These are phyloP conservation scores for Pseudocercospora musae DNA, from an alignment of 2,329 filamentous ascomycete genomes.

Conservation along the genomic window DNA sequence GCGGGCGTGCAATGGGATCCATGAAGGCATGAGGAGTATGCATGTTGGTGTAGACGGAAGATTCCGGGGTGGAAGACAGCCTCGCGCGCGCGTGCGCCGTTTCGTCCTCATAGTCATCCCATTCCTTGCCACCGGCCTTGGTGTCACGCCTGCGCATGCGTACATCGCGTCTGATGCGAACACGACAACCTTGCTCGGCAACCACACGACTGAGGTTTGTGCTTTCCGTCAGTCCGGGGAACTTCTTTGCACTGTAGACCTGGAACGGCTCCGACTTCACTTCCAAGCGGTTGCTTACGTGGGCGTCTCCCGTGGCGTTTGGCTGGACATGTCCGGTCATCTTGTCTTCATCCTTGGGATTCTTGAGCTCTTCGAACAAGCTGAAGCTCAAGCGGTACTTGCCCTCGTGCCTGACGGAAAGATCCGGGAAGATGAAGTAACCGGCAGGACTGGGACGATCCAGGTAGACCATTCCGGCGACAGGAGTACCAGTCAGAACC, in stretches of 20 bases:
- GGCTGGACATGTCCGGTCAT: constrained; percentile 36
- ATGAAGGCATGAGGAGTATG: constrained; percentile 31
- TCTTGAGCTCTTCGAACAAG: constrained; percentile 90
- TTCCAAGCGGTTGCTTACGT: constrained; percentile 81
- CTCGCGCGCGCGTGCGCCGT: constrained; percentile 47
- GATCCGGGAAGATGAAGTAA: constrained; percentile 96
- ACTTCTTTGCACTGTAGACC: constrained; percentile 97
- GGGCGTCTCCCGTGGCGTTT: constrained; percentile 49
- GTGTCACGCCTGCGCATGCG: constrained; percentile 81
- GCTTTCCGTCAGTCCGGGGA: constrained; percentile 87
- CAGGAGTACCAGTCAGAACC: constrained; percentile 88
- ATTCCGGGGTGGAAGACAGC: constrained; percentile 39
- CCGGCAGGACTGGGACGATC: constrained; percentile 76
- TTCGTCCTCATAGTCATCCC: constrained; percentile 64
- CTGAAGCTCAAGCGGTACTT: constrained; percentile 89
- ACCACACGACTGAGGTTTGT: constrained; percentile 85
- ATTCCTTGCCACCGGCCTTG: constrained; percentile 62
- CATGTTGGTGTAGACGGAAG: constrained; percentile 18
- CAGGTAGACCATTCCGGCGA: constrained; percentile 92
- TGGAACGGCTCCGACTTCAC: constrained; percentile 83
- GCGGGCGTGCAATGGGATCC: constrained; percentile 36
- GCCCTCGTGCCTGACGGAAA: constrained; percentile 93
- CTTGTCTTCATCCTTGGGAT: constrained; percentile 71
- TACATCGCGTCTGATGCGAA: constrained; percentile 90
- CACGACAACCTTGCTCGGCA: constrained; percentile 93